Evolutionary conservation across 2,329 filamentous ascomycete species (phyloP).

Genomic region (Trichoderma afroharzianum): DNA sequence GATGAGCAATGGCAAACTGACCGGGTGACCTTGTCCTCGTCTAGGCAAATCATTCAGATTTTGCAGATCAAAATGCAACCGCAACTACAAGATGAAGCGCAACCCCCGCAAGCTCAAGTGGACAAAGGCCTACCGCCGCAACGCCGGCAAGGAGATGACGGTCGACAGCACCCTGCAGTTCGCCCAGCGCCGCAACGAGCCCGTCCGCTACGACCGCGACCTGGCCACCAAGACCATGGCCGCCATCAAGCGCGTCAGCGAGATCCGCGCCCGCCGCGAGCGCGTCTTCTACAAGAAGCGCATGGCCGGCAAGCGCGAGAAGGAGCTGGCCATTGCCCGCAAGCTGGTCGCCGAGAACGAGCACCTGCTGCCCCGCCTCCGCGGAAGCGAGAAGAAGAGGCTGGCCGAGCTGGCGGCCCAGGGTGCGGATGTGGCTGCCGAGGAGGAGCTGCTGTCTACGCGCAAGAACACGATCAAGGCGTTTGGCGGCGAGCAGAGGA

Average conservation of each 20-base stretch:
- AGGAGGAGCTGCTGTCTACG: conserved; percentile 30
- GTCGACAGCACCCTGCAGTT: conserved; percentile 94
- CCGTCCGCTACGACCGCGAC: conserved; percentile 92
- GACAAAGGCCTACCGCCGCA: conserved; percentile 88
- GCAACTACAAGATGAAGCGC: conserved; percentile 94
- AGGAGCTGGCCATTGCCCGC: conserved; percentile 72
- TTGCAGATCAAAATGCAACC: conserved; percentile 58
- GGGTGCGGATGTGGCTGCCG: conserved; percentile 46
- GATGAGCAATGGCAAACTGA: not conserved
- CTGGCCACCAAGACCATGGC: conserved; percentile 81
- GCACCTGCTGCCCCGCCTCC: conserved; percentile 78
- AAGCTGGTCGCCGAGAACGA: conserved; percentile 89
- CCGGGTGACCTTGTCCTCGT: not conserved
- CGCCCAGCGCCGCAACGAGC: conserved; percentile 87
- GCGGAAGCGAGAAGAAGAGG: conserved; percentile 58
- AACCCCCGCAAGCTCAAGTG: conserved; percentile 96
- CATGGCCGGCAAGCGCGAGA: conserved; percentile 85
- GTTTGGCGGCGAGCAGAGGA: conserved; percentile 43
- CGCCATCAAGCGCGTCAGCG: conserved; percentile 85
- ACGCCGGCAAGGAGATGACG: conserved; percentile 78
- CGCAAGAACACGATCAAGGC: conserved; percentile 34
- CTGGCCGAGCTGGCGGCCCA: conserved; percentile 54
- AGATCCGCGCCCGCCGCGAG: conserved; percentile 81
- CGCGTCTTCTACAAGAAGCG: conserved; percentile 90
- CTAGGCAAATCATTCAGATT: conserved; percentile 52